phyloP scores from a whole-genome alignment of 208 protist species.

The Borovskyia barvae region DNA sequence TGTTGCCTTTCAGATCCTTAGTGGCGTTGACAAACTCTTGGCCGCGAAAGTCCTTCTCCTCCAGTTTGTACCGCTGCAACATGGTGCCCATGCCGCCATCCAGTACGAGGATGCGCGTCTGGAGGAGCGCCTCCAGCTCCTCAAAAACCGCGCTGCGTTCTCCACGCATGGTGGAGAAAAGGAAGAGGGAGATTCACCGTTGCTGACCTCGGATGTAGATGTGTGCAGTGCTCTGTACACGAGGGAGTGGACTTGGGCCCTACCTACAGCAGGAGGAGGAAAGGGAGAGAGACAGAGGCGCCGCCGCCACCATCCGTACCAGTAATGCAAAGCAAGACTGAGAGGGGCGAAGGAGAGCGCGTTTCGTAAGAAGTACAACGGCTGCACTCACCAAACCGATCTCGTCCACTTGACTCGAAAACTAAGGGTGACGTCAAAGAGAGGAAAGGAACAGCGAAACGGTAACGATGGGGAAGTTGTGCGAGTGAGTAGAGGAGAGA shows the following conservation, averaged over 20 bases:
- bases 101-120: conserved; percentile 79
- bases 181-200: no score
- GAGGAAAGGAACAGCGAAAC: neutral
- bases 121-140: conserved; percentile 51
- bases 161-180: conserved; percentile 8
- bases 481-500: neutral
- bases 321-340: no score
- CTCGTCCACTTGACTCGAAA: no score
- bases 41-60: conserved; percentile 79
- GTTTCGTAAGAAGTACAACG: no score
- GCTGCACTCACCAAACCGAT: no score
- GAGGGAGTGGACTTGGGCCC: no score
- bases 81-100: conserved; percentile 97
- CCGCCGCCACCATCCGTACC: no score
- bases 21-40: conserved; percentile 87
- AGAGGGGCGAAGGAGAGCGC: no score
- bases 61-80: conserved; percentile 91
- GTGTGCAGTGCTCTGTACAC: no score
- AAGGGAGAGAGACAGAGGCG: no score
- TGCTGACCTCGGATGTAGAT: no score
- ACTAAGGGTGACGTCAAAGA: neutral
- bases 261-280: no score
- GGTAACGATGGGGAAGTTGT: neutral
- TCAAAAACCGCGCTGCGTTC: conserved; percentile 40
- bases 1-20: conserved; percentile 96